These are phyloP conservation scores for Raphanus raphanistrum DNA, from an alignment of 345 rosid species.

Conservation along the genomic window DNA sequence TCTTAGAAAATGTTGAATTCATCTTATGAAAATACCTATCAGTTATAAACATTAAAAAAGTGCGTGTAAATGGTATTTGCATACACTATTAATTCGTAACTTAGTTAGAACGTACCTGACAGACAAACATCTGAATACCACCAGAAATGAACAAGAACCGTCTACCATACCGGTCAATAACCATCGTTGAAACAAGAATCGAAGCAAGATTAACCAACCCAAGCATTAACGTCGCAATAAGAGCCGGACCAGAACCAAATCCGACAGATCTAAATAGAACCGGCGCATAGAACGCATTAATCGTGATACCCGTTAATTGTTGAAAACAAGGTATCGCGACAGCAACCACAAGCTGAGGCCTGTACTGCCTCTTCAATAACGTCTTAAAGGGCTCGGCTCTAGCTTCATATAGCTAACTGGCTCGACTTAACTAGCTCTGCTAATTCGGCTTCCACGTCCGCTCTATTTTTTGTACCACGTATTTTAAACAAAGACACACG, in stretches of 20 bases:
- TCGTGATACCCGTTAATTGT: slow-evolving; percentile 73
- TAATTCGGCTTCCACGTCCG: slow-evolving; percentile 56
- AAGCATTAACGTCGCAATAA: slow-evolving; percentile 61
- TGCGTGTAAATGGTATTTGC: not conserved
- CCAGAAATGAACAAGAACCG: slow-evolving; percentile 68
- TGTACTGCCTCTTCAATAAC: slow-evolving; percentile 60
- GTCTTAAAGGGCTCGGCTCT: slow-evolving; percentile 53
- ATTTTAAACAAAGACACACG: slow-evolving; percentile 48
- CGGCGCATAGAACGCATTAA: slow-evolving; percentile 85
- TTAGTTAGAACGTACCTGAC: not conserved
- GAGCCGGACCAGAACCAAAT: slow-evolving; percentile 63
- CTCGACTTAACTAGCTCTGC: slow-evolving; percentile 51
- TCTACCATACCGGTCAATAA: slow-evolving; percentile 75
- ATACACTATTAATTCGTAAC: not conserved
- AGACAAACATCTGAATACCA: slow-evolving; percentile 56
- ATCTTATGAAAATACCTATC: not conserved
- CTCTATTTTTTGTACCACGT: slow-evolving; percentile 49
- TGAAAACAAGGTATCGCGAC: slow-evolving; percentile 72
- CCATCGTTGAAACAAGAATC: slow-evolving; percentile 52
- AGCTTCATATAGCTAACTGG: slow-evolving; percentile 48
- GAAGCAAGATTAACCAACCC: slow-evolving; percentile 73
- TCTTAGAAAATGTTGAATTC: not conserved
- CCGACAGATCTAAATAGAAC: slow-evolving; percentile 74
- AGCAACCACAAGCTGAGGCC: slow-evolving; percentile 76
- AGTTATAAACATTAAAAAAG: not conserved